Base-by-base conservation (phyloP, 345 rosid species). In the Orychophragmus violaceus region DNA sequence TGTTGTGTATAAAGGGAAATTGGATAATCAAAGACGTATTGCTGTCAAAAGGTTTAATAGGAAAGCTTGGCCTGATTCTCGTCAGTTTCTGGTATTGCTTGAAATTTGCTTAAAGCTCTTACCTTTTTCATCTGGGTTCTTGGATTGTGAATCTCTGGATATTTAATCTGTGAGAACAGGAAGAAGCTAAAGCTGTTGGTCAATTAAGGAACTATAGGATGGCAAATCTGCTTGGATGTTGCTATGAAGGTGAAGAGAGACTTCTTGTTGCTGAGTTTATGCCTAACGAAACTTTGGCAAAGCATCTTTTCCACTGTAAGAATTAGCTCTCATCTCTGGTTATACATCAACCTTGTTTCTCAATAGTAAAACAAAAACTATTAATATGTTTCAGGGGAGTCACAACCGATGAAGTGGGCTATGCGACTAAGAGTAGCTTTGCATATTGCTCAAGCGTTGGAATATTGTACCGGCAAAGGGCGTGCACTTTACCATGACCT, bases 331-430 rank as follows among this genome's bases (percentile, higher is more conserved):
- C 46, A 37, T 62, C 5, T 37, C 57, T 29, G 17, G 3, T 39
- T 18, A 2, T 51, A 51, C 27, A 28, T 54, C 29, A 66, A 58
- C 23, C 8, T 57, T 30, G 30, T 19, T 18, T 42, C 13, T 13
- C 16, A 13, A 16, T 57, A 22, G 7, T 30, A 42, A 22, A 2
- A 53, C 5, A 9, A 10, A 42, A 57, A 28, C 21, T 41, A 5
- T 18, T 16, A 4, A 22, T 46, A 4, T 36, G 72, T 59, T 69
- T 72, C 78, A 90, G 97, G 98, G 97, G 98, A 93, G 66, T 46
- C 85, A 50, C 89, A 88, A 59, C 97, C 98, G 22, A 90, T 93
- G 95, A 88, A 88, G 78, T 93, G 97, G 98, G 90, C 89, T 1
- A 93, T 93, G 97, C 72, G 98, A 53, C 65, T 90, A 66, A 86